Conservation (phyloP, 2,329 filamentous ascomycete genomes). For the Sporothrix curviconia region DNA sequence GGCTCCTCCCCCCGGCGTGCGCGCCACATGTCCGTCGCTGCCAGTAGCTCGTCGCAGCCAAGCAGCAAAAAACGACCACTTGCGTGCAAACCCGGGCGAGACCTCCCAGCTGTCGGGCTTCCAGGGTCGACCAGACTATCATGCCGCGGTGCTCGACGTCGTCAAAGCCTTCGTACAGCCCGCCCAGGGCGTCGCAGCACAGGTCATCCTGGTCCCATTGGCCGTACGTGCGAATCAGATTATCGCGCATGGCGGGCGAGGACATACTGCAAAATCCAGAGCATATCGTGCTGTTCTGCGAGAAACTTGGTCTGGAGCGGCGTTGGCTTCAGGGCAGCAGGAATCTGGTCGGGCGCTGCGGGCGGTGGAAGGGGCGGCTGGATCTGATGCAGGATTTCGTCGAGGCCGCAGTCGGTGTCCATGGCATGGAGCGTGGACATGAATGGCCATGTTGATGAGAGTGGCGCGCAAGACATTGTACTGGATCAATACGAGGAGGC, state of each 20-base stretch:
- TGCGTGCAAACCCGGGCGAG: conserved; percentile 31
- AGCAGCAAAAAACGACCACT: conserved; percentile 34
- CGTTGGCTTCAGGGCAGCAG: conserved; percentile 24
- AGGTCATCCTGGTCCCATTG: conserved; percentile 25
- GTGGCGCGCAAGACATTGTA: conserved; percentile 20
- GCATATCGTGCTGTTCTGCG: conserved; percentile 21
- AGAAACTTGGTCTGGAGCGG: conserved; percentile 20
- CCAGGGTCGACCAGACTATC: conserved; percentile 37
- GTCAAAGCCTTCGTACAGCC: conserved; percentile 25
- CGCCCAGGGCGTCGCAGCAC: conserved; percentile 26
- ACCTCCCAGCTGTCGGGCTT: conserved; percentile 35
- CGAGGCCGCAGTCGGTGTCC: conserved; percentile 11
- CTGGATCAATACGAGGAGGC: conserved; percentile 19
- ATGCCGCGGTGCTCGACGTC: conserved; percentile 25
- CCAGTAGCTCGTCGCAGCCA: conserved; percentile 32
- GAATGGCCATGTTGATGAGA: conserved; percentile 15
- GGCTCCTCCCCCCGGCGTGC: conserved; percentile 22
- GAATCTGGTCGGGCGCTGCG: conserved; percentile 6
- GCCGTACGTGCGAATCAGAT: conserved; percentile 22
- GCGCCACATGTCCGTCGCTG: conserved; percentile 36
- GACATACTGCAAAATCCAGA: conserved; percentile 27
- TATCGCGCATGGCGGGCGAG: conserved; percentile 25
- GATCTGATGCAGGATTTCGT: conserved; percentile 1
- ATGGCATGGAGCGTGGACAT: conserved; percentile 9
- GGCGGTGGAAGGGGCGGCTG: neutral